Evolutionary conservation across 345 rosid species (phyloP).

Genomic region (Salix brachista): DNA sequence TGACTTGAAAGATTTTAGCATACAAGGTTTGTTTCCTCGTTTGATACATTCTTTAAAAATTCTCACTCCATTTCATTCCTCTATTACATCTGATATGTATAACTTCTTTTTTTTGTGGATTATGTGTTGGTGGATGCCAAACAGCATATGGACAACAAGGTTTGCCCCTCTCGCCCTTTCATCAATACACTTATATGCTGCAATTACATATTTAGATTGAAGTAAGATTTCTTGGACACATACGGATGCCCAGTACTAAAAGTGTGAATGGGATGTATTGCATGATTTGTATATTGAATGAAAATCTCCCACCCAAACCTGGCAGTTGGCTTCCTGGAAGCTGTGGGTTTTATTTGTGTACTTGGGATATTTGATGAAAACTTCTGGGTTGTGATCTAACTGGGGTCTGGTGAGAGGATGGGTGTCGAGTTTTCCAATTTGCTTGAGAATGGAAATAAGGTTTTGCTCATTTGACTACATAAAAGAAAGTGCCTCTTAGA

Average conservation of each 20-base stretch:
- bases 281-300: background rate
- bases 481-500: background rate
- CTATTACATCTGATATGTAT: background rate
- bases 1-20: constrained; percentile 91
- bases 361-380: background rate
- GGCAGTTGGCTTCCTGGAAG: background rate
- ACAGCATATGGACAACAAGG: constrained; percentile 90
- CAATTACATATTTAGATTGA: background rate
- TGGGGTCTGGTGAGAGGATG: background rate
- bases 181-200: background rate
- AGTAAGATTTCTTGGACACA: background rate
- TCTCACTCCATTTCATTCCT: constrained; percentile 18
- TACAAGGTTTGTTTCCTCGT: constrained; percentile 55
- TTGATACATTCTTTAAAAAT: background rate
- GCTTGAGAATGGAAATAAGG: background rate
- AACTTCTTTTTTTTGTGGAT: constrained; percentile 27
- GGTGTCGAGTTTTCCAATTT: background rate
- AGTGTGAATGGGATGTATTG: background rate
- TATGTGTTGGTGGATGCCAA: constrained; percentile 11
- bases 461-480: background rate
- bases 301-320: background rate
- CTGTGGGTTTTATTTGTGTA: background rate
- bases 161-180: constrained; percentile 21
- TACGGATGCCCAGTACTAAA: background rate
- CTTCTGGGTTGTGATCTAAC: background rate